Evolutionary conservation across 169 alveolate species (phyloP).

Genomic region (Besnoitia besnoiti): DNA sequence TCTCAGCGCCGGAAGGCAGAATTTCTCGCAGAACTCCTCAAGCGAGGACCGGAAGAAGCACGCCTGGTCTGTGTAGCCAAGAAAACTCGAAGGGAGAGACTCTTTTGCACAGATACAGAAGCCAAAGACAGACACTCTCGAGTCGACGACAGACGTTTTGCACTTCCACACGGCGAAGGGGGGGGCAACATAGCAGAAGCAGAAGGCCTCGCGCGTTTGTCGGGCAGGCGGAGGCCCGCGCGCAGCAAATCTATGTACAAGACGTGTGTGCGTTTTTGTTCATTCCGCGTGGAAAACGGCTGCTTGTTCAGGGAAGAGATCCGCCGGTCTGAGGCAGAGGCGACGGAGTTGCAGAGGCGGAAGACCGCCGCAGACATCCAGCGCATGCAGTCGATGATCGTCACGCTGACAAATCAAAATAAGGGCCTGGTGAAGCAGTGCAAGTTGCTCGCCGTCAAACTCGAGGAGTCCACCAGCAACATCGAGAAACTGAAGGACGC

Average conservation of each 20-base stretch:
- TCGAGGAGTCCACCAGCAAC: background rate
- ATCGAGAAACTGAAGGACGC: background rate
- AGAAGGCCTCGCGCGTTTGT: too few relatives aligned
- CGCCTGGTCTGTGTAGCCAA: background rate
- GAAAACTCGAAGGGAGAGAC: background rate
- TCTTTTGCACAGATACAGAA: background rate
- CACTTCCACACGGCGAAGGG: too few relatives aligned
- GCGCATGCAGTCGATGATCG: slow-evolving; percentile 6
- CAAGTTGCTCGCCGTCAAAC: background rate
- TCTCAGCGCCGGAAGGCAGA: too few relatives aligned
- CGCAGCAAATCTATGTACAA: too few relatives aligned
- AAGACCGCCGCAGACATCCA: background rate
- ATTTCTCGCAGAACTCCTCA: too few relatives aligned
- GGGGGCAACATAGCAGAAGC: too few relatives aligned
- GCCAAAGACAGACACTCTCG: too few relatives aligned
- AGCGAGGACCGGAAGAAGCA: too few relatives aligned
- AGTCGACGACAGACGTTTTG: too few relatives aligned
- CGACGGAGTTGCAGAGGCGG: background rate
- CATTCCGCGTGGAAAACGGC: background rate
- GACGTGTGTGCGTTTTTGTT: too few relatives aligned
- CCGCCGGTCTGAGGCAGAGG: background rate
- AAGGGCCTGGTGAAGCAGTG: slow-evolving; percentile 29
- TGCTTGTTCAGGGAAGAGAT: background rate
- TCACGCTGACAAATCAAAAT: slow-evolving; percentile 16
- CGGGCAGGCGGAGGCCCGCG: too few relatives aligned